Percentiles rank a stretch among this genome's conserved stretches.
Evolutionary conservation across 208 protist species (phyloP).

Genomic region (Kentomonas sorsogonicus): DNA sequence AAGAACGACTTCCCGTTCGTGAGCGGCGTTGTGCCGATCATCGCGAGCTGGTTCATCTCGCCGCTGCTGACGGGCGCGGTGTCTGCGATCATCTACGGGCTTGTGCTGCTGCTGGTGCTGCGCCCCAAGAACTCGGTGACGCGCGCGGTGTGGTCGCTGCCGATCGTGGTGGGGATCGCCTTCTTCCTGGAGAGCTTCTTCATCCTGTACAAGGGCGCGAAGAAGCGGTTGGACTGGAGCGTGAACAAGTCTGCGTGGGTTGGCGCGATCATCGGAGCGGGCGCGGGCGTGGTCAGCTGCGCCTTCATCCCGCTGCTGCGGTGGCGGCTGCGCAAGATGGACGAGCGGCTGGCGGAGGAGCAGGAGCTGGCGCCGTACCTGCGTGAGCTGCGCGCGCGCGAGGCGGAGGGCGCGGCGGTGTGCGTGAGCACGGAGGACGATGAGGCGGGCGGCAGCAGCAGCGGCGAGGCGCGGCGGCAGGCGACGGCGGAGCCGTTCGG

Average conservation of each 20-base stretch:
- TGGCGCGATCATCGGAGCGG: slow-evolving; percentile 35
- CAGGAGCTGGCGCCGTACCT: neutral
- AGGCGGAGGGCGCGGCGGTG: neutral
- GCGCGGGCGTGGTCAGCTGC: slow-evolving; percentile 22
- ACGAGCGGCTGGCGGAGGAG: slow-evolving; percentile 8
- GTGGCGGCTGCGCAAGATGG: slow-evolving; percentile 20
- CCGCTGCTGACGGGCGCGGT: slow-evolving; percentile 36
- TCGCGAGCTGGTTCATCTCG: slow-evolving; percentile 61
- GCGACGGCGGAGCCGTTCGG: slow-evolving; percentile 1
- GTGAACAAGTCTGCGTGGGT: slow-evolving; percentile 41
- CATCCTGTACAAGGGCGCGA: slow-evolving; percentile 53
- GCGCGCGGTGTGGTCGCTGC: slow-evolving; percentile 40
- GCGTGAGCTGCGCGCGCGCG: slow-evolving; percentile 14
- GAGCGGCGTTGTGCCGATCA: slow-evolving; percentile 40
- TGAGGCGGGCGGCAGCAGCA: neutral
- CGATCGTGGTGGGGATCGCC: slow-evolving; percentile 36
- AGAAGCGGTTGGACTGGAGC: slow-evolving; percentile 39
- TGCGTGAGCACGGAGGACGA: neutral
- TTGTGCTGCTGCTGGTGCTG: slow-evolving; percentile 31
- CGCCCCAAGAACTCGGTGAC: slow-evolving; percentile 30
- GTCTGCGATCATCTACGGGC: slow-evolving; percentile 33
- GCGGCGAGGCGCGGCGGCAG: neutral
- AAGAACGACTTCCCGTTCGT: slow-evolving; percentile 47
- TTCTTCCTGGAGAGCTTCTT: slow-evolving; percentile 68
- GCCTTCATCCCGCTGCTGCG: slow-evolving; percentile 38